Evolutionary conservation across 257 asterid species (phyloP), one percentile per base, ranked within the genome.

Genomic region (Nicotiana benthamiana): DNA sequence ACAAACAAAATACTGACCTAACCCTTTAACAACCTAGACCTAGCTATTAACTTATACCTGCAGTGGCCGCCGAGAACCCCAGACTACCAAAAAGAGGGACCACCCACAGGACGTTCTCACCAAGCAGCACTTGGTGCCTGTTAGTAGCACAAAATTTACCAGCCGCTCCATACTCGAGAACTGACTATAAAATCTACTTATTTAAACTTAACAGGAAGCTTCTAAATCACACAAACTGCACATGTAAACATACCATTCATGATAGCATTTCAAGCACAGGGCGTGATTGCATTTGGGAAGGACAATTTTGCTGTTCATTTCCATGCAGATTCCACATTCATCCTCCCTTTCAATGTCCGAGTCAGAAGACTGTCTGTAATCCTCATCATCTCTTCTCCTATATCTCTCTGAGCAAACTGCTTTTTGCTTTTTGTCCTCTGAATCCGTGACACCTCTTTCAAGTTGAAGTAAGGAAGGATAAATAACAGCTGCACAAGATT

Each of bases 281-380:
- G 91, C 90, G 48, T 93, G 99, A 79, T 86, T 90, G 86, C 98
- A 95, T 84, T 86, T 88, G 15, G 99, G 98, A 88, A 95, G 86
- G 83, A 95, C 99, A 48, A 93, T 88, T 87, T 95, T 95, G 82
- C 89, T 86, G 61, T 91, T 91, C 80, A 83, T 84, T 91, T 95
- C 98, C 98, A 95, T 90, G 91, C 99, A 95, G 82, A 96, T 94
- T 77, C 97, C 98, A 85, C 99, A 96, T 87, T 96, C 99, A 36
- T 92, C 97, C 81, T 95, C 99, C 89, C 97, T 88, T 84, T 95
- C 98, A 74, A 82, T 86, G 81, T 95, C 98, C 30, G 85, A 77
- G 54, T 95, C 98, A 6, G 95, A 85, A 83, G 83, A 83, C 4
- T 62, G 88, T 66, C 79, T 65, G 52, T 70, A 76, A 20, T 93